Conservation (phyloP, 2,329 filamentous ascomycete species). For the Botrytis galanthina region DNA sequence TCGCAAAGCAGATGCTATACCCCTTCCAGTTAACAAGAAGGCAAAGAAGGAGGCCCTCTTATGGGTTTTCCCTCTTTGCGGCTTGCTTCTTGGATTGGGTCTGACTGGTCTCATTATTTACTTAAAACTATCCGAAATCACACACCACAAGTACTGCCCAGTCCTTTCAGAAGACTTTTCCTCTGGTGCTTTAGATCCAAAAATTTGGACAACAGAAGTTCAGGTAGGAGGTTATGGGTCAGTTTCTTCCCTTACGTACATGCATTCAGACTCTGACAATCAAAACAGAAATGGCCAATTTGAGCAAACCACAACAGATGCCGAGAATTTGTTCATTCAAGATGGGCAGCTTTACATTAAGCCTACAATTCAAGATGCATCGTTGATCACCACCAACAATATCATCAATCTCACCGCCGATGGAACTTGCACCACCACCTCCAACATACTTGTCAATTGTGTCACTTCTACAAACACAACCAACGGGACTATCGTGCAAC, state of each 20-base stretch:
- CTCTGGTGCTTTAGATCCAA: slow-evolving; percentile 35
- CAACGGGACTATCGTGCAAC: slow-evolving; percentile 74
- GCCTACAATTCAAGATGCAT: slow-evolving; percentile 71
- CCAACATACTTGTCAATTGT: slow-evolving; percentile 57
- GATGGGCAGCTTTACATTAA: slow-evolving; percentile 70
- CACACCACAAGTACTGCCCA: slow-evolving; percentile 71
- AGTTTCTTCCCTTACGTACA: slow-evolving; percentile 51
- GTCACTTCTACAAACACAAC: slow-evolving; percentile 72
- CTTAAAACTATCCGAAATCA: slow-evolving; percentile 67
- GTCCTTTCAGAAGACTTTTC: slow-evolving; percentile 52
- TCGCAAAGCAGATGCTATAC: slow-evolving; percentile 66
- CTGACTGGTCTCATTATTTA: slow-evolving; percentile 69
- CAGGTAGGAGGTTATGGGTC: slow-evolving; percentile 43
- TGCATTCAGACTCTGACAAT: not conserved
- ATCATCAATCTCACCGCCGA: slow-evolving; percentile 65
- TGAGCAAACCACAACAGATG: slow-evolving; percentile 67
- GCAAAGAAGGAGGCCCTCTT: slow-evolving; percentile 79
- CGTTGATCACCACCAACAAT: slow-evolving; percentile 63
- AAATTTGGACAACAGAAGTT: slow-evolving; percentile 50
- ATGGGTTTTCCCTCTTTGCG: slow-evolving; percentile 70
- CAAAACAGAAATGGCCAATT: slow-evolving; percentile 71
- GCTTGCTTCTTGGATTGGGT: slow-evolving; percentile 65
- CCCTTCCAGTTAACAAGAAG: slow-evolving; percentile 68
- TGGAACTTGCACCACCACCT: slow-evolving; percentile 61
- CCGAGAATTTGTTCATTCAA: slow-evolving; percentile 73